These are phyloP conservation scores for Coelastrella sp. DNA, from an alignment of 139 green algal species.

Conservation along the genomic window DNA sequence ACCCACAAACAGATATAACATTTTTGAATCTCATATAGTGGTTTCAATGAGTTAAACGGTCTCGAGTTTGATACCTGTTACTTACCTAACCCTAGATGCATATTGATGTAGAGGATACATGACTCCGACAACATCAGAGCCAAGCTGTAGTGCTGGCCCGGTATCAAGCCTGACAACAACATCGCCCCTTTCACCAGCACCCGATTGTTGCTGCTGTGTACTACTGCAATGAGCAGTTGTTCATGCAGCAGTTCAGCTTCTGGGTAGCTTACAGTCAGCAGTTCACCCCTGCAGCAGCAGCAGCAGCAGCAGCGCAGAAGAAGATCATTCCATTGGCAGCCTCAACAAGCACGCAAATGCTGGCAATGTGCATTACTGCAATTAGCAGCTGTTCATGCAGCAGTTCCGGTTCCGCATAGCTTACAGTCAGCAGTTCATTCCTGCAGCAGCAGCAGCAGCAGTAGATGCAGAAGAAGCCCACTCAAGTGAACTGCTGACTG, in stretches of 20 bases:
- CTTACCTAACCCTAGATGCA: slow-evolving; percentile 51
- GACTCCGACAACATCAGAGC: slow-evolving; percentile 40
- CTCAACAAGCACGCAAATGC: neutral
- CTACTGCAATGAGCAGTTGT: slow-evolving; percentile 55
- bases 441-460: neutral
- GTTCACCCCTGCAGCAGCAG: slow-evolving; percentile 36
- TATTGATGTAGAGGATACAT: slow-evolving; percentile 56
- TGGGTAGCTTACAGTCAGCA: slow-evolving; percentile 39
- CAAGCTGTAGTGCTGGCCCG: slow-evolving; percentile 58
- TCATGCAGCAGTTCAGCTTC: slow-evolving; percentile 54
- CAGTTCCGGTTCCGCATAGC: too few species aligned
- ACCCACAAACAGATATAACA: too few species aligned
- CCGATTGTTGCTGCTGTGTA: slow-evolving; percentile 53
- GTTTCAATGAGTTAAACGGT: too few species aligned
- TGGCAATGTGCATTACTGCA: neutral
- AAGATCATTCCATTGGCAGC: neutral
- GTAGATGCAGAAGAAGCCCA: too few species aligned
- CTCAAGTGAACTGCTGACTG: too few species aligned
- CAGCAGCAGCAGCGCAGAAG: neutral
- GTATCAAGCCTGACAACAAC: slow-evolving; percentile 30
- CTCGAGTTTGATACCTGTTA: too few species aligned
- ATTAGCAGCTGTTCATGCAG: too few species aligned
- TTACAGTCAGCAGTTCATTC: too few species aligned
- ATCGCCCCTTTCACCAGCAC: slow-evolving; percentile 50
- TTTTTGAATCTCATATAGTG: too few species aligned